phyloP scores from a whole-genome alignment of 2,329 filamentous ascomycete species.

The Graphilbum sp. region DNA sequence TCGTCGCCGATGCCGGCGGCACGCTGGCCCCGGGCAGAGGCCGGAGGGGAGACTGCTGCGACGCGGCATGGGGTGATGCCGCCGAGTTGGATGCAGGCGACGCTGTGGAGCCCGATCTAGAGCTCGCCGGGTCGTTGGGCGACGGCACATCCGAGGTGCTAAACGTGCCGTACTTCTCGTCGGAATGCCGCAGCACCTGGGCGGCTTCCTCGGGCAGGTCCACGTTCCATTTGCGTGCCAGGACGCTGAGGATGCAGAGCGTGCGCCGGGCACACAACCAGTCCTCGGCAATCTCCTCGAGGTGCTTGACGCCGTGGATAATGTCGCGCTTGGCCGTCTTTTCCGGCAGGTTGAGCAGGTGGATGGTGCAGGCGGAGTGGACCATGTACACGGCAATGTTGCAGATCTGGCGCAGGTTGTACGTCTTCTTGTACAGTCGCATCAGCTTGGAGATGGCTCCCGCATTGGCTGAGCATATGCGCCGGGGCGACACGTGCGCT shows the following conservation, averaged over 20 bases:
- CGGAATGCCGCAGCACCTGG: constrained; percentile 58
- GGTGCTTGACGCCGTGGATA: constrained; percentile 73
- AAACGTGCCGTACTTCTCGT: constrained; percentile 63
- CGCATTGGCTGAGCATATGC: constrained; percentile 81
- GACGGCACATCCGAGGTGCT: constrained; percentile 44
- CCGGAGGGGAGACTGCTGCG: too few species aligned
- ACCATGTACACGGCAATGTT: constrained; percentile 94
- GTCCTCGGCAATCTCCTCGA: constrained; percentile 89
- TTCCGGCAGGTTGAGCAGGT: constrained; percentile 81
- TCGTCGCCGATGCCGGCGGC: too few species aligned
- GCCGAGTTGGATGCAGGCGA: constrained; percentile 2
- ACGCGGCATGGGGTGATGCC: too few species aligned
- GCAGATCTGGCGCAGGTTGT: constrained; percentile 83
- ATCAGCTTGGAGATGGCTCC: constrained; percentile 86
- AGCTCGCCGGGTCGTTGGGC: constrained; percentile 21
- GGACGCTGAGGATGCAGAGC: constrained; percentile 66
- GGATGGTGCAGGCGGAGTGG: constrained; percentile 87
- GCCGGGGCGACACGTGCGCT: constrained; percentile 72
- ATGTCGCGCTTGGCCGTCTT: constrained; percentile 84
- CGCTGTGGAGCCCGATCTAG: not conserved
- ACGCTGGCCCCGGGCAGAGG: too few species aligned
- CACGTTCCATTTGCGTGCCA: constrained; percentile 80
- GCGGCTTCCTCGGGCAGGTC: constrained; percentile 73
- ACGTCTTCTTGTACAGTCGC: constrained; percentile 81
- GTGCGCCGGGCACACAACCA: constrained; percentile 85